These are phyloP conservation scores for Magnolia changhungtana DNA, from an alignment of 164 flowering plant genomes.

Conservation along the genomic window DNA sequence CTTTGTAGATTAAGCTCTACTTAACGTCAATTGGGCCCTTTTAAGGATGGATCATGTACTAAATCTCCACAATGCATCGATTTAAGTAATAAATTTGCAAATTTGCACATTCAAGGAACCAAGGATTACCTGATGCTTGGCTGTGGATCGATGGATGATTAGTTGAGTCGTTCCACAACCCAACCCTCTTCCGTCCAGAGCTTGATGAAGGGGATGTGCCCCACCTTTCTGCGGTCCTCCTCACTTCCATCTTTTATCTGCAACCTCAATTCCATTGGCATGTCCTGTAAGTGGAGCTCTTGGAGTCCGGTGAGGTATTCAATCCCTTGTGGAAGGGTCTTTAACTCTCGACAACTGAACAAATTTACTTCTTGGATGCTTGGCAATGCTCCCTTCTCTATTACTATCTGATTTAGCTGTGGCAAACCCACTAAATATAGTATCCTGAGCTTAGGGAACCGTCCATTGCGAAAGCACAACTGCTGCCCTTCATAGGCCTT, in stretches of 20 bases:
- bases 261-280: constrained; percentile 30
- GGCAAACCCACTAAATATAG: constrained; percentile 17
- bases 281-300: constrained; percentile 25
- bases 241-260: neutral
- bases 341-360: constrained; percentile 19
- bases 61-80: no score
- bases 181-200: neutral
- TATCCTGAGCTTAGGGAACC: constrained; percentile 29
- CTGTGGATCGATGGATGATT: neutral
- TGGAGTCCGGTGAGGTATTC: constrained; percentile 30
- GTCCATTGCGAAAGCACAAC: constrained; percentile 21
- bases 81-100: no score
- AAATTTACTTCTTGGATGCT: constrained; percentile 21
- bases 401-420: constrained; percentile 13
- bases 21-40: no score
- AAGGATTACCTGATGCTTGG: no score
- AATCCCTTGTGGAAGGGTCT: constrained; percentile 30
- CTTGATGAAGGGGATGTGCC: constrained; percentile 14
- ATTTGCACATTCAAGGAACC: no score
- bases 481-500: constrained; percentile 25
- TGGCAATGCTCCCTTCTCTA: constrained; percentile 36
- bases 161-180: neutral
- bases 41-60: no score
- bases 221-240: constrained; percentile 8
- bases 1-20: no score